Conservation (phyloP, 176 grass and related monocot species). For the Oryza longistaminata region DNA sequence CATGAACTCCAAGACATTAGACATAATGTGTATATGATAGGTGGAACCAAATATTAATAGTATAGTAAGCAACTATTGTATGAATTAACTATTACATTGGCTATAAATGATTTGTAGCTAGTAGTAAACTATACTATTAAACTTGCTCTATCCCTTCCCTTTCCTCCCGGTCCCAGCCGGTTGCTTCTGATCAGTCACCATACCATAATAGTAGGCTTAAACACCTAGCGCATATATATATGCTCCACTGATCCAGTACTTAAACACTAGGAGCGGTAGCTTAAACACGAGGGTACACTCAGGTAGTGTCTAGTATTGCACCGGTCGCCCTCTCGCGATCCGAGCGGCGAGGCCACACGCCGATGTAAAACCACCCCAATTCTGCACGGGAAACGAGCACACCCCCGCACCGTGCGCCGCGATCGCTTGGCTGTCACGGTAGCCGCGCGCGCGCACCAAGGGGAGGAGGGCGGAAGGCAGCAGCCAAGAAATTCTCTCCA, state of each 20-base stretch:
- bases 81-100: too few species aligned
- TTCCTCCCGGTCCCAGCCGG: background rate
- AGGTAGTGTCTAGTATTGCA: background rate
- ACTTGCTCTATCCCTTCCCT: too few species aligned
- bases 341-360: background rate
- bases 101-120: too few species aligned
- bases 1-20: too few species aligned
- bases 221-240: too few species aligned
- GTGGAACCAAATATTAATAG: too few species aligned
- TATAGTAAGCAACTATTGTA: too few species aligned
- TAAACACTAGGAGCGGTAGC: too few species aligned
- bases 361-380: background rate
- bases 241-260: background rate
- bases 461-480: background rate
- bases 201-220: too few species aligned
- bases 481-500: background rate
- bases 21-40: too few species aligned
- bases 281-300: background rate
- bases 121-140: too few species aligned
- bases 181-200: background rate
- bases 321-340: background rate
- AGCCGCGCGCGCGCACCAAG: background rate
- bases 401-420: background rate
- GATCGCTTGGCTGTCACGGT: constrained; percentile 30
- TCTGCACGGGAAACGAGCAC: background rate